Evolutionary conservation across 2,329 filamentous ascomycete species (phyloP).

Genomic region (Clonostachys rhizophaga): DNA sequence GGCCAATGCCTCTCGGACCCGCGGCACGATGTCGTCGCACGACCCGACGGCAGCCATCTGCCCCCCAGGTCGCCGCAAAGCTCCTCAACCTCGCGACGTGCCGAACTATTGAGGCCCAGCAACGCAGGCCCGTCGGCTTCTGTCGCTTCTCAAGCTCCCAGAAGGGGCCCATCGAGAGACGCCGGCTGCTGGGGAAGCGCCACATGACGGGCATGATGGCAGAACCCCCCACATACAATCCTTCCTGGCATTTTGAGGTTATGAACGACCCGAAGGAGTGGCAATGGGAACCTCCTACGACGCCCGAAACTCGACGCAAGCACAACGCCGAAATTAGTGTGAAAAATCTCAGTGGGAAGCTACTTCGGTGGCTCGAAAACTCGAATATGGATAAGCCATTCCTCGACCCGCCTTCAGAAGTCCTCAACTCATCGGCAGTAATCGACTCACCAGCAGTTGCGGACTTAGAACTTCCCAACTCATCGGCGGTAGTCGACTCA

Average conservation of each 20-base stretch:
- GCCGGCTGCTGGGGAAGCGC: conserved; percentile 46
- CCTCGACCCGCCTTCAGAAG: conserved; percentile 3
- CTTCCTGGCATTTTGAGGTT: conserved; percentile 41
- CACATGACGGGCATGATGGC: conserved; percentile 47
- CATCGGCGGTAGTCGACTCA: not conserved
- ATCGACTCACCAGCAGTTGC: not conserved
- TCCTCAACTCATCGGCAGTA: not conserved
- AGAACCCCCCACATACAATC: conserved; percentile 24
- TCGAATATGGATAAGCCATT: conserved; percentile 12
- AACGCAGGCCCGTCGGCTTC: conserved; percentile 9
- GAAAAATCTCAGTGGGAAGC: conserved; percentile 13
- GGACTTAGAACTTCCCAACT: not conserved
- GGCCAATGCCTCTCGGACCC: no score
- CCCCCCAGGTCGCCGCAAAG: conserved; percentile 22
- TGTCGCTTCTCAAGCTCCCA: conserved; percentile 31
- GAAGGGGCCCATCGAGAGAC: conserved; percentile 50
- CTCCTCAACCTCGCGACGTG: conserved; percentile 13
- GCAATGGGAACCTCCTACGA: conserved; percentile 46
- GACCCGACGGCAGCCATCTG: conserved; percentile 7
- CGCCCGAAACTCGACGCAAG: conserved; percentile 15
- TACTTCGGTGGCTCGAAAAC: conserved; percentile 18
- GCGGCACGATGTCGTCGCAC: conserved; percentile 8
- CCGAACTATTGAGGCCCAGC: conserved; percentile 20
- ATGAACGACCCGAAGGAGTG: conserved; percentile 38
- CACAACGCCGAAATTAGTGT: conserved; percentile 11